A percentile compares a stretch with the other conserved stretches of the same genome.
phyloP scores from a whole-genome alignment of 768 basidiomycete genomes.

The Trametes gibbosa region DNA sequence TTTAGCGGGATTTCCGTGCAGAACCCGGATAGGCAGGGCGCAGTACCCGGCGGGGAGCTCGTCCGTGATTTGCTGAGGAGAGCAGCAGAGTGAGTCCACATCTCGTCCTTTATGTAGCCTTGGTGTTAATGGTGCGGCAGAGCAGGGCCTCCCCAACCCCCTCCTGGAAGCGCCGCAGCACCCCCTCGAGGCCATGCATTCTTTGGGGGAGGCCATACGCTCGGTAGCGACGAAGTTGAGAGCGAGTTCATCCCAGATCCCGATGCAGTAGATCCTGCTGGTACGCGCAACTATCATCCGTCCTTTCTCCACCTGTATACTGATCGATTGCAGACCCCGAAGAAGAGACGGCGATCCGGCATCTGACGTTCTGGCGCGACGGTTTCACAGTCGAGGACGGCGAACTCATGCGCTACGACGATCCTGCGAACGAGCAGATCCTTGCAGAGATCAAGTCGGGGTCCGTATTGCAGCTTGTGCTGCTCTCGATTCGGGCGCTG shows the following conservation, averaged over 20 bases:
- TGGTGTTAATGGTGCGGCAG: constrained; percentile 22
- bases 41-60: constrained; percentile 52
- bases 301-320: not conserved
- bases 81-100: constrained; percentile 67
- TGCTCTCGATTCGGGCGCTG: not conserved
- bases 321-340: constrained; percentile 32
- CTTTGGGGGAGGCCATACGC: constrained; percentile 71
- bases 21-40: constrained; percentile 54
- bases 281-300: constrained; percentile 1
- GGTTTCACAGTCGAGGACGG: constrained; percentile 93
- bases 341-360: constrained; percentile 62
- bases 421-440: constrained; percentile 66
- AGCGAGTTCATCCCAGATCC: constrained; percentile 78
- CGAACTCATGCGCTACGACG: constrained; percentile 77
- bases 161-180: constrained; percentile 22
- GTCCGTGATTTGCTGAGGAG: constrained; percentile 74
- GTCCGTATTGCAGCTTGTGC: constrained; percentile 36
- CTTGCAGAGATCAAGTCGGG: constrained; percentile 79
- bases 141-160: constrained; percentile 33
- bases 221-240: constrained; percentile 89
- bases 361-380: constrained; percentile 88
- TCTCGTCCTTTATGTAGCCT: not conserved
- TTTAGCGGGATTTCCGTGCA: constrained; percentile 83
- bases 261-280: constrained; percentile 35
- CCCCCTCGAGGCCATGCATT: constrained; percentile 41